Evolutionary conservation across 805 yeast genomes (phyloP).

Genomic region (Sungouiozyma ichnusensis): DNA sequence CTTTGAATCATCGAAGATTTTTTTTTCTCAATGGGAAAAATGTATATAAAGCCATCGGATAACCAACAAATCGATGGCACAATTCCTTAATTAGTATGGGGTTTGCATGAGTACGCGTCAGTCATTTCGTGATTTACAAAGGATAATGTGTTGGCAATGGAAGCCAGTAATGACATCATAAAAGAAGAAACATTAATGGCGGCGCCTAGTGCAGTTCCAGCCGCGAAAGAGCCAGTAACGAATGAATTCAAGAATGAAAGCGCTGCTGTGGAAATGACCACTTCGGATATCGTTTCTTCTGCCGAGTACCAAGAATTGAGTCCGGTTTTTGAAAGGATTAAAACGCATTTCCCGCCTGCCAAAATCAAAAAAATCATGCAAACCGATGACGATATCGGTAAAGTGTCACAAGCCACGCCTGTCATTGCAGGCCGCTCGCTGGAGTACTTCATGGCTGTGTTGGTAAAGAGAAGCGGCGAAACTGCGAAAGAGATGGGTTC

Average conservation of each 20-base stretch:
- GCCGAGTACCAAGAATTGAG: conserved; percentile 7
- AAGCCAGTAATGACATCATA: conserved; percentile 3
- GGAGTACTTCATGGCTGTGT: conserved; percentile 80
- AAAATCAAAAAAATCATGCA: conserved; percentile 95
- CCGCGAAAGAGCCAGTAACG: not conserved
- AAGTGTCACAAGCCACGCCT: conserved; percentile 97
- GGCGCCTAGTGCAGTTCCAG: not conserved
- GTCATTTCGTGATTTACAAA: not conserved
- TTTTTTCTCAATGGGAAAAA: too few species aligned
- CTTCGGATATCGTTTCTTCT: conserved; percentile 1
- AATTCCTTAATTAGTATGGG: too few species aligned
- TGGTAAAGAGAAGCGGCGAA: conserved; percentile 72
- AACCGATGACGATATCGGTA: conserved; percentile 95
- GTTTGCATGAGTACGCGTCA: not conserved
- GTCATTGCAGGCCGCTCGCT: conserved; percentile 94
- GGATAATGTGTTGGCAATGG: not conserved
- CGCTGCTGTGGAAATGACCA: conserved; percentile 2
- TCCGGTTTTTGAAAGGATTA: conserved; percentile 35
- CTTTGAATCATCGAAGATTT: not conserved
- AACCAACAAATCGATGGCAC: not conserved
- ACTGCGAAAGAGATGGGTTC: conserved; percentile 69
- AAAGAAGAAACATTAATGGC: not conserved
- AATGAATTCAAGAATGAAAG: not conserved
- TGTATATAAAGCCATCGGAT: not conserved
- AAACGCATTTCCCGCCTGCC: conserved; percentile 85